Base-by-base conservation (phyloP, 768 basidiomycete genomes). In the Suillus fuscotomentosus region DNA sequence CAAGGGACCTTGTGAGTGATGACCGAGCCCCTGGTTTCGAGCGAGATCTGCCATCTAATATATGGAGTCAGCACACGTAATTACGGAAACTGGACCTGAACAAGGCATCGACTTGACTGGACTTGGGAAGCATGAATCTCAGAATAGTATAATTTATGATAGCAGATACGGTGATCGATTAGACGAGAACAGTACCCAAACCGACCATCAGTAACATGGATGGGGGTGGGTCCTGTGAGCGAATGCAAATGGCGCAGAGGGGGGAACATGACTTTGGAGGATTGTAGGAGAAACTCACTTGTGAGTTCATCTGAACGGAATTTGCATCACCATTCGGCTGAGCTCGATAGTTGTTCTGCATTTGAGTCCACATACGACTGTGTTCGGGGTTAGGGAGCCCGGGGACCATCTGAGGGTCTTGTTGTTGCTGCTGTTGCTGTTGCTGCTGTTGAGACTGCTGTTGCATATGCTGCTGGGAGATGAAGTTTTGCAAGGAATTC, bases 361-460 rank as follows among this genome's bases (percentile, higher is more conserved):
- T 74, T 63, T 81, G 79, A 72, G 83, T 81, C 88, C 87, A 89
- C 69, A 84, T 78, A 65, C 82, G 83, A 66, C 67, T 67, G 36
- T 84, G 82, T 72, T 88, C 87, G 72, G 81, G 66, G 75, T 83
- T 83, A 68, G 76, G 76, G 70, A 81, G 73, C 70, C 79, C 78
- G 51, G 77, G 71, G 63, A 78, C 69, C 69, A 77, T 77, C 67
- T 74, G 76, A 14, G 72, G 74, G 76, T 73, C 78, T 74, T 70
- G 76, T 54, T 76, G 78, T 27, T 79, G 80, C 62, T 81, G 80
- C 60, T 82, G 79, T 66, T 79, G 47, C 61, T 80, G 79, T 67
- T 79, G 77, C 60, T 80, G 74, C 62, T 79, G 75, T 65, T 75
- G 73, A 63, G 77, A 77, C 50, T 77, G 78, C 42, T 76, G 77